These are phyloP conservation scores for Geranium incanum DNA, from an alignment of 441 rosid species.

Conservation along the genomic window DNA sequence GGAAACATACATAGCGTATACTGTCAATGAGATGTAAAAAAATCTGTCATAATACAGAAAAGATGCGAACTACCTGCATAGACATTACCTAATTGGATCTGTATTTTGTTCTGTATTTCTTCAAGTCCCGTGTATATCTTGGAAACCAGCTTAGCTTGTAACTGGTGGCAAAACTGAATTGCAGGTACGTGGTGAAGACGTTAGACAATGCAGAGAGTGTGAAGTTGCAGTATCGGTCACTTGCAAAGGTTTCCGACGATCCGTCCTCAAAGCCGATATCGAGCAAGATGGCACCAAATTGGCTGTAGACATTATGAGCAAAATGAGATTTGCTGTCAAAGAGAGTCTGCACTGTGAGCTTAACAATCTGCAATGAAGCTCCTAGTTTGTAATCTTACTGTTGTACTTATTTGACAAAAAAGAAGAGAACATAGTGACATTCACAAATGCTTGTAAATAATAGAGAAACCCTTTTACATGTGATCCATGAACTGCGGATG, in stretches of 20 bases:
- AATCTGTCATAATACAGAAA: not conserved
- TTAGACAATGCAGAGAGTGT: slow-evolving; percentile 89
- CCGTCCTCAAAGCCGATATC: slow-evolving; percentile 35
- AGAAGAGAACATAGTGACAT: not conserved
- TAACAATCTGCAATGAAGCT: not conserved
- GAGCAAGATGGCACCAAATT: slow-evolving; percentile 51
- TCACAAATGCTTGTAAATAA: not conserved
- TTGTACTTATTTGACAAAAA: not conserved
- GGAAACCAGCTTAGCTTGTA: not conserved
- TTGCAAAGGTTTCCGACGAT: slow-evolving; percentile 54
- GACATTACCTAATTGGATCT: not conserved
- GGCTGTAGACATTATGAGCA: slow-evolving; percentile 26
- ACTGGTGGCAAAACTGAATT: slow-evolving; percentile 12
- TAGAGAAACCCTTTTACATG: slow-evolving; percentile 2
- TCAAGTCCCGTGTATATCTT: not conserved
- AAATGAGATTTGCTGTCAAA: not conserved
- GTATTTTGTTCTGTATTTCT: not conserved
- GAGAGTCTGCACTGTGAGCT: not conserved
- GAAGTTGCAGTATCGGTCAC: slow-evolving; percentile 87
- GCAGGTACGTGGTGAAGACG: slow-evolving; percentile 92
- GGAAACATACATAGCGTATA: too few relatives aligned
- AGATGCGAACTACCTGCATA: not conserved
- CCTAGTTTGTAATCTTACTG: not conserved
- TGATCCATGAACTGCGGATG: not conserved
- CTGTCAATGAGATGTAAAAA: not conserved